Evolutionary conservation across 2,329 filamentous ascomycete genomes (phyloP).

Genomic region (Curvularia spicifera): DNA sequence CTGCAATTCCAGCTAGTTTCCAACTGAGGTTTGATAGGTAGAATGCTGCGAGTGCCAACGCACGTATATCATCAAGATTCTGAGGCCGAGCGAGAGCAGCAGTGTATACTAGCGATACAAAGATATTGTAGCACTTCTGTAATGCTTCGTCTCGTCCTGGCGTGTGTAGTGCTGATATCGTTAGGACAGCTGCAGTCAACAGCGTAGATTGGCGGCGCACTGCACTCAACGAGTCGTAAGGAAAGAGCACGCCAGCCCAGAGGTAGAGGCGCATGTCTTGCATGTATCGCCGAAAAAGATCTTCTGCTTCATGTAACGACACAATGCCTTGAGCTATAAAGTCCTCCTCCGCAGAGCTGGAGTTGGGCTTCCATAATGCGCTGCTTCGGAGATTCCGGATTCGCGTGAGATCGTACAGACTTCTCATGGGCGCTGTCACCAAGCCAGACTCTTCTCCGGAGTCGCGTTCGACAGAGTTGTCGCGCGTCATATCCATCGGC

Average conservation of each 20-base stretch:
- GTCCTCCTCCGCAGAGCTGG: conserved; percentile 39
- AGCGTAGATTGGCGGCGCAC: conserved; percentile 41
- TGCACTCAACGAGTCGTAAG: conserved; percentile 39
- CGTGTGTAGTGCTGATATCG: conserved; percentile 40
- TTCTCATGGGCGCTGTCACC: conserved; percentile 44
- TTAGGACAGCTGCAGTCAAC: conserved; percentile 41
- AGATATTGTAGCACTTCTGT: conserved; percentile 43
- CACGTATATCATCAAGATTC: conserved; percentile 50
- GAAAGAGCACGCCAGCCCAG: conserved; percentile 43
- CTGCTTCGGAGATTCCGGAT: conserved; percentile 44
- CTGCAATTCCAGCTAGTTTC: conserved; percentile 50
- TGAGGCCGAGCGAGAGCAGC: conserved; percentile 46
- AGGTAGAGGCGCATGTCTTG: conserved; percentile 41
- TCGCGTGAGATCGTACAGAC: conserved; percentile 43
- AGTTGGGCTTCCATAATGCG: conserved; percentile 31
- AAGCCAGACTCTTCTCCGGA: conserved; percentile 35
- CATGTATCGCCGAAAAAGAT: conserved; percentile 40
- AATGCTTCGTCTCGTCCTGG: conserved; percentile 37
- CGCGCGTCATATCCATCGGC: conserved; percentile 45
- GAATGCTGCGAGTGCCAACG: conserved; percentile 50
- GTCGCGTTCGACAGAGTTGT: conserved; percentile 42
- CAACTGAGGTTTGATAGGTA: conserved; percentile 52
- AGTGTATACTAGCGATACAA: conserved; percentile 42
- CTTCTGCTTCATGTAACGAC: conserved; percentile 35
- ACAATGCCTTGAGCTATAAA: conserved; percentile 44